Evolutionary conservation across 2,329 filamentous ascomycete species (phyloP).

Genomic region (Ophiostoma piceae): DNA sequence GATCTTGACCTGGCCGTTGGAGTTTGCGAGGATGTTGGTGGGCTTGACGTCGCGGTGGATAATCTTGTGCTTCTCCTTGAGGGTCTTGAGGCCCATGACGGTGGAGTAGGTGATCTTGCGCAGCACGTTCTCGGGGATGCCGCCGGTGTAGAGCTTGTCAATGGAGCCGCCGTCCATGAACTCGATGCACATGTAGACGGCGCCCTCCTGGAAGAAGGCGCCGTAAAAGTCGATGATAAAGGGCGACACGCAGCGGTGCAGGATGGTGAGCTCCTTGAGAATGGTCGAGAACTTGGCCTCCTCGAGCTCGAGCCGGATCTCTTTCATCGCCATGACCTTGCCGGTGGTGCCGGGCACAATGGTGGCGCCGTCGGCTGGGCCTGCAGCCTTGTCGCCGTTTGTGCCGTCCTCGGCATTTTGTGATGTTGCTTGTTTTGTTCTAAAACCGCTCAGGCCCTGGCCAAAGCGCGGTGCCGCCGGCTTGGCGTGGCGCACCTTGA

Average conservation of each 20-base stretch:
- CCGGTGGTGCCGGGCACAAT: slow-evolving; percentile 52
- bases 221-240: slow-evolving; percentile 99
- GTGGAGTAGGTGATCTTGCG: slow-evolving; percentile 88
- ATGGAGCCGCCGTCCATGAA: slow-evolving; percentile 98
- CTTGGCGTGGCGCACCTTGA: slow-evolving; percentile 86
- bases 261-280: slow-evolving; percentile 92
- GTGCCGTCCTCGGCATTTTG: not conserved
- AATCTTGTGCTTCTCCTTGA: slow-evolving; percentile 98
- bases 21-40: slow-evolving; percentile 95
- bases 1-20: slow-evolving; percentile 87
- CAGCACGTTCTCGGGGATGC: slow-evolving; percentile 81
- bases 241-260: slow-evolving; percentile 89
- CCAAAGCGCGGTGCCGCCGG: slow-evolving; percentile 54
- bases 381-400: not conserved
- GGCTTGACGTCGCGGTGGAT: slow-evolving; percentile 98
- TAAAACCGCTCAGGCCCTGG: slow-evolving; percentile 49
- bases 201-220: slow-evolving; percentile 97
- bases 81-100: slow-evolving; percentile 79
- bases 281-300: slow-evolving; percentile 96
- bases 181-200: slow-evolving; percentile 98
- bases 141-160: slow-evolving; percentile 88
- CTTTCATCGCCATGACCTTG: slow-evolving; percentile 97
- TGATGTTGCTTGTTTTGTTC: not conserved
- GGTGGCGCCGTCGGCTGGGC: slow-evolving; percentile 18
- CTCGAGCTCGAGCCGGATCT: slow-evolving; percentile 90